These are phyloP conservation scores for Thielaviopsis populi DNA, from an alignment of 2,329 filamentous ascomycete species.

Conservation along the genomic window DNA sequence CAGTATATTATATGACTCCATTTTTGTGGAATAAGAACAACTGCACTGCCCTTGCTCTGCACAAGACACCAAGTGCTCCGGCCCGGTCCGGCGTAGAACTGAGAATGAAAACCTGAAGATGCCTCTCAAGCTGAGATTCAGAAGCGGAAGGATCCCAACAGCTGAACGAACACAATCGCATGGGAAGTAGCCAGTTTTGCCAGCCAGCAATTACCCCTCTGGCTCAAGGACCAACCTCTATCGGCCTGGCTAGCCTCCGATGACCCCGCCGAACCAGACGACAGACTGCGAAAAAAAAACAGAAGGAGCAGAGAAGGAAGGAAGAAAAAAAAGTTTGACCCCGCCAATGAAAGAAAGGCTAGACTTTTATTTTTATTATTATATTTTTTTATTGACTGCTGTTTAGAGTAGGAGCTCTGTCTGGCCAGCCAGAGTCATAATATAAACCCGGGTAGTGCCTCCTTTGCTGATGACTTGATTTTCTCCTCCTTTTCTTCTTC, in stretches of 20 bases:
- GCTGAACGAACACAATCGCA: neutral
- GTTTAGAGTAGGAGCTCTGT: neutral
- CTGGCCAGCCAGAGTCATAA: neutral
- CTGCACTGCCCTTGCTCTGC: too few species aligned
- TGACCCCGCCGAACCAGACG: conserved; percentile 14
- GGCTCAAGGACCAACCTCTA: neutral
- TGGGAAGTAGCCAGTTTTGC: neutral
- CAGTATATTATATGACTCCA: too few species aligned
- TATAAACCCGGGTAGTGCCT: conserved; percentile 9
- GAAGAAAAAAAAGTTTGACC: conserved; percentile 12
- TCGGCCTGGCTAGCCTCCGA: conserved; percentile 11
- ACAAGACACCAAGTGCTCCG: neutral
- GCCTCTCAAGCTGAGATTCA: neutral
- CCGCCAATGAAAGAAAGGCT: conserved; percentile 8
- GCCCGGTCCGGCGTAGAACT: neutral
- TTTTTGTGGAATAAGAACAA: too few species aligned
- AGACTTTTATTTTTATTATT: too few species aligned
- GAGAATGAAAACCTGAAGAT: neutral
- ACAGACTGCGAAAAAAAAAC: neutral
- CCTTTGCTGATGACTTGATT: neutral
- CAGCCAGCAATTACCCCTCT: neutral
- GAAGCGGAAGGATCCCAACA: neutral
- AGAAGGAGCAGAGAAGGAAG: conserved; percentile 1
- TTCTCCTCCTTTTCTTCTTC: conserved; percentile 2
- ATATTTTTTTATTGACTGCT: neutral